Conservation (phyloP, 2,329 filamentous ascomycete genomes). For the Akanthomyces muscarius region DNA sequence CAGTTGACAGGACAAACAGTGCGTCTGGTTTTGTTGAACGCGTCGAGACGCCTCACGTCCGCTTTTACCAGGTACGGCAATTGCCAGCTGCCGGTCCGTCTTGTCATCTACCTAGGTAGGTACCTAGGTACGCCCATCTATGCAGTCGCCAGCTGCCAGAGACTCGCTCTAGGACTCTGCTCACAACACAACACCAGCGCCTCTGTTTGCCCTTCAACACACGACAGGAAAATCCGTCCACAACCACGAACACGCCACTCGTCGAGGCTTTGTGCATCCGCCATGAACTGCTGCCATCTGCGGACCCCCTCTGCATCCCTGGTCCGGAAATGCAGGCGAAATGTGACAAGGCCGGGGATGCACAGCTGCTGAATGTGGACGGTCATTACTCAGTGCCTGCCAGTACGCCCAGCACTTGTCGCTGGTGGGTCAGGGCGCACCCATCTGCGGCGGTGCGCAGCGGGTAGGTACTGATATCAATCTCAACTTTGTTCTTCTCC, state of each 20-base stretch:
- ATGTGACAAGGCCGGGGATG: conserved; percentile 6
- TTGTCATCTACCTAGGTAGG: neutral
- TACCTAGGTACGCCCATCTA: neutral
- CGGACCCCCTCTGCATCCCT: neutral
- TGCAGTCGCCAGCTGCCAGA: neutral
- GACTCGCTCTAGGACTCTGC: neutral
- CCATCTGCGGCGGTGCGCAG: no score
- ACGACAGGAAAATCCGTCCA: neutral
- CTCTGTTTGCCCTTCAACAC: neutral
- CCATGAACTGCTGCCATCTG: conserved; percentile 1
- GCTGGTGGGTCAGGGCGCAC: neutral
- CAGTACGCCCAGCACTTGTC: no score
- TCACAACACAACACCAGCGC: neutral
- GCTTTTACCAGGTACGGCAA: neutral
- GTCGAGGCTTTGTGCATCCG: neutral
- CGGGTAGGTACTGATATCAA: no score
- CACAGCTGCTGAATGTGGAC: neutral
- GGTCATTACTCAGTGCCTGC: no score
- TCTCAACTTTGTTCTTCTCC: no score
- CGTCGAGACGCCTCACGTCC: neutral
- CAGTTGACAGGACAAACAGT: no score
- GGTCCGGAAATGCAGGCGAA: conserved; percentile 3
- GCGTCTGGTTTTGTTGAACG: neutral
- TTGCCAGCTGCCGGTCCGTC: neutral
- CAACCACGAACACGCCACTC: conserved; percentile 1